These are phyloP conservation scores for Thelonectria olida DNA, from an alignment of 2,329 filamentous ascomycete genomes.

Conservation along the genomic window DNA sequence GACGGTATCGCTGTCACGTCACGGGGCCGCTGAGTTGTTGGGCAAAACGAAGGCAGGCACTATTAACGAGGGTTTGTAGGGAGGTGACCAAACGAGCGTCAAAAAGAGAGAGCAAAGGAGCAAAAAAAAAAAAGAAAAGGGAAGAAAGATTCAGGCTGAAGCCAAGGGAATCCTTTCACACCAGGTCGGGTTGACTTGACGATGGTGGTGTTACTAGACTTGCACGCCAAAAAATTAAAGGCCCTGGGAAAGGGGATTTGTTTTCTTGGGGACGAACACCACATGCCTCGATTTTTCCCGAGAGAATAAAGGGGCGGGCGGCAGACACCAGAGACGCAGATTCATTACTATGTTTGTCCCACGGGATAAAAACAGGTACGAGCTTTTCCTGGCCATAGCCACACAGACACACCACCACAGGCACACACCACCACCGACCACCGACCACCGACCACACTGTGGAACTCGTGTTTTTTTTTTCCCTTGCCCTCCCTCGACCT, in stretches of 20 bases:
- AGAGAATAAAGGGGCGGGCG: constrained; percentile 25
- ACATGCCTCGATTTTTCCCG: constrained; percentile 29
- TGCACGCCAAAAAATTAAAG: constrained; percentile 20
- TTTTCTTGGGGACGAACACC: constrained; percentile 36
- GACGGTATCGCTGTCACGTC: constrained; percentile 22
- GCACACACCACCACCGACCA: too few relatives aligned
- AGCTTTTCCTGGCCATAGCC: constrained; percentile 31
- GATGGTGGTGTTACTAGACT: constrained; percentile 28
- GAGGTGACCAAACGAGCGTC: constrained; percentile 40
- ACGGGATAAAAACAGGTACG: constrained; percentile 27
- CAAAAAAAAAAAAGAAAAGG: constrained; percentile 20
- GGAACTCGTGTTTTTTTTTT: background rate
- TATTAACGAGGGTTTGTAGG: constrained; percentile 35
- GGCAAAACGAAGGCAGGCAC: constrained; percentile 24
- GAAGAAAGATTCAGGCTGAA: constrained; percentile 27
- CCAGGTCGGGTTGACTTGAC: constrained; percentile 30
- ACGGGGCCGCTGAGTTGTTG: background rate
- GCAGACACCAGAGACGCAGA: constrained; percentile 21
- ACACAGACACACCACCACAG: constrained; percentile 9
- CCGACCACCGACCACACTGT: background rate
- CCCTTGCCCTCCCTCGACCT: background rate
- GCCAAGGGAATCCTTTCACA: constrained; percentile 30
- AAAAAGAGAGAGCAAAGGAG: constrained; percentile 23
- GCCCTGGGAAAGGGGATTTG: constrained; percentile 43
- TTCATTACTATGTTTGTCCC: constrained; percentile 41